Base-by-base conservation (phyloP, 2,329 filamentous ascomycete genomes). In the Arthrobotrys pseudoclavata region DNA sequence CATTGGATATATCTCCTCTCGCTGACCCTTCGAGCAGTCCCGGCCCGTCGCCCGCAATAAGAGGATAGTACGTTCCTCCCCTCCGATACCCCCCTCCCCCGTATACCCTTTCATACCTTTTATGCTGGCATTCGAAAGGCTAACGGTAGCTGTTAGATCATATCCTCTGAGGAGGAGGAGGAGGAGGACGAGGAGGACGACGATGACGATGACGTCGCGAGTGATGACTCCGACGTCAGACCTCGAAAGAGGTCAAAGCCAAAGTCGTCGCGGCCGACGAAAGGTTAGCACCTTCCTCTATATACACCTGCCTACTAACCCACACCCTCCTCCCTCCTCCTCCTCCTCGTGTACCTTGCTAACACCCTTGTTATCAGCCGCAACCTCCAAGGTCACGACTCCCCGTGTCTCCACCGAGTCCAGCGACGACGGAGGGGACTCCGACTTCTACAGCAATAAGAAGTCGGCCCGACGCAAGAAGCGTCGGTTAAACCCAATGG, bases 401-500 rank as follows among this genome's bases (percentile, higher is more conserved):
- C 70, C 76, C 15, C 68, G 69, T 7, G 53, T 76, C 60, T 88
- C 91, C 81, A 90, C 88, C 80, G 87, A 87, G 77, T 86, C 86
- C 52, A 86, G 87, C 52, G 88, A 88, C 69, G 89, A 91, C 63
- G 89, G 90, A 55, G 94, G 91, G 5, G 92, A 91, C 69, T 93
- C 92, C 37, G 92, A 94, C 84, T 89, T 92, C 76, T 87, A 87
- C 79, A 71, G 84, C 86, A 57, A 90, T 88, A 79, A 96, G 94
- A 85, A 94, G 93, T 31, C 50, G 22, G 83, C 92, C 93, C 81
- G 86, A 87, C 78, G 91, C 91, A 69, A 90, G 93, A 82, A 85
- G 86, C 75, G 87, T 90, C 24, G 88, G 86, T 87, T 91, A 81
- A 88, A 89, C 12, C 87, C 89, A 47, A 87, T 91, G 6, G 87